These are phyloP conservation scores for Dryas alaskensis DNA, from an alignment of 306 rosid species.

Conservation along the genomic window DNA sequence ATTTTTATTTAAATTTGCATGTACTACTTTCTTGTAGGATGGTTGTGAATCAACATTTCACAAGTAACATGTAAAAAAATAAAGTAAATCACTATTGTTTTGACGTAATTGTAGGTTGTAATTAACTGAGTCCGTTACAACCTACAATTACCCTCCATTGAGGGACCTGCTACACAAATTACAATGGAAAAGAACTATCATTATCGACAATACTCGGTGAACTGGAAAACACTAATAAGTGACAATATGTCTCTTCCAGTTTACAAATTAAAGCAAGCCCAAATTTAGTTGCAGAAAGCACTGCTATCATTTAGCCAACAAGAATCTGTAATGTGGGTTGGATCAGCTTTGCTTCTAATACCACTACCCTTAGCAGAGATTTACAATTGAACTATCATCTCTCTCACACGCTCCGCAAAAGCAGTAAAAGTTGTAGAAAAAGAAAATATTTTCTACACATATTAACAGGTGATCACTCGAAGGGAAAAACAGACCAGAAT, in stretches of 20 bases:
- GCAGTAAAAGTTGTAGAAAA: background rate
- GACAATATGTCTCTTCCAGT: background rate
- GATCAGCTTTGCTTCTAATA: conserved; percentile 25
- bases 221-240: background rate
- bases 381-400: conserved; percentile 28
- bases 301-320: conserved; percentile 25
- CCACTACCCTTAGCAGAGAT: conserved; percentile 30
- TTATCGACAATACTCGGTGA: background rate
- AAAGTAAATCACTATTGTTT: no score
- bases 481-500: conserved; percentile 27
- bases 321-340: conserved; percentile 5
- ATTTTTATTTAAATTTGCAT: no score
- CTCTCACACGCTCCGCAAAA: background rate
- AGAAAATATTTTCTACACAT: conserved; percentile 32
- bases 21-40: no score
- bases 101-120: no score
- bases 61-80: no score
- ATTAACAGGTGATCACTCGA: conserved; percentile 40
- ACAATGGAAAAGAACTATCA: no score
- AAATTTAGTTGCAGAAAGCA: conserved; percentile 10
- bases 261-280: background rate
- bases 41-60: no score
- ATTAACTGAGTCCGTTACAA: no score
- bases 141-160: conserved; percentile 11
- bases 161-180: no score